Base-by-base conservation (phyloP, 2,329 filamentous ascomycete genomes). In the Verticillium albo-atrum region DNA sequence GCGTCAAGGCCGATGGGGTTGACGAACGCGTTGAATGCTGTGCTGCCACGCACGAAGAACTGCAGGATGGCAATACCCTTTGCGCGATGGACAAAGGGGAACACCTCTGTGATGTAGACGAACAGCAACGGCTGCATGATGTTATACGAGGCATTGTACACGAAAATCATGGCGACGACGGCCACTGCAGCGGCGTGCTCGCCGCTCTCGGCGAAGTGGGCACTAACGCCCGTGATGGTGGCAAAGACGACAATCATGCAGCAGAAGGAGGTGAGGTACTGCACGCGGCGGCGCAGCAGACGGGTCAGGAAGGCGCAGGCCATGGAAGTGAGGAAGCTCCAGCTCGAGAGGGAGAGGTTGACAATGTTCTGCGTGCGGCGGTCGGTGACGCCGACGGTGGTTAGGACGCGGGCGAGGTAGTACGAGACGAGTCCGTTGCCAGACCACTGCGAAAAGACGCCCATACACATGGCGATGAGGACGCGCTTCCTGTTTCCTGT, bases 91-190 rank as follows among this genome's bases (percentile, higher is more conserved):
- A 77, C 74, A 65, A 78, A 84, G 0, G 82, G 82, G 61, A 83
- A 79, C 0, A 84, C 67, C 61, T 85, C 82, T 25, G 82, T 74
- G 0, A 83, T 75, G 69, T 82, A 84, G 6, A 79, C 68, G 27
- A 65, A 67, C 0, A 79, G 80, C 20, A 84, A 72, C 3, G 82
- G 78, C 56, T 82, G 83, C 68, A 82, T 81, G 53, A 83, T 75
- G 63, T 82, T 82, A 68, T 83, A 84, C 62, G 74, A 75, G 5
- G 79, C 75, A 5, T 77, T 67, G 55, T 71, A 74, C 1, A 73
- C 42, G 54, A 75, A 75, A 23, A 75, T 74, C 10, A 74, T 66
- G 1, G 70, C 71, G 56, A 76, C 64, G 0, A 74, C 73, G 0
- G 70, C 68, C 2, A 69, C 61, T 15, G 71, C 72, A 0, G 72